These are phyloP conservation scores for Mycogone perniciosa DNA, from an alignment of 2,329 filamentous ascomycete species.

Conservation along the genomic window DNA sequence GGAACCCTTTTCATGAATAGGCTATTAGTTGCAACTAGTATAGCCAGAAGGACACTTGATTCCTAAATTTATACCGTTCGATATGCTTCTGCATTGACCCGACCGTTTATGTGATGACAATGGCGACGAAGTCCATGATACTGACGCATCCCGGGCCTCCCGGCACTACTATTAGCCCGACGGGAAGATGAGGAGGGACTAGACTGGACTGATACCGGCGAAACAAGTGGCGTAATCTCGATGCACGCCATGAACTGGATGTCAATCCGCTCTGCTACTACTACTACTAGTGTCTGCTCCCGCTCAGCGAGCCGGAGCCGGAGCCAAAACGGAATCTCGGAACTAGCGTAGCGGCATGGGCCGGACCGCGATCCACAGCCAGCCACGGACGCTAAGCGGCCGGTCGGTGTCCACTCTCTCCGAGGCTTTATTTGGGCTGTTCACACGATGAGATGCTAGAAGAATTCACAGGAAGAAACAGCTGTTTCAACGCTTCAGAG, in stretches of 20 bases:
- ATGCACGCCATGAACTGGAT: conserved; percentile 25
- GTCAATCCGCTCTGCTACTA: conserved; percentile 26
- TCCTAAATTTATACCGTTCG: too few relatives aligned
- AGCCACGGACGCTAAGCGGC: conserved; percentile 12
- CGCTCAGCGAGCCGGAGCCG: conserved; percentile 21
- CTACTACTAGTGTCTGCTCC: conserved; percentile 5
- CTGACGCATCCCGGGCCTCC: conserved; percentile 16
- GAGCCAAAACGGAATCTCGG: conserved; percentile 16
- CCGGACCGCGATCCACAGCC: conserved; percentile 23
- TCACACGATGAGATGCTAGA: too few relatives aligned
- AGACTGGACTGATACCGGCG: conserved; percentile 28
- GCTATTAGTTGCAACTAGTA: too few relatives aligned
- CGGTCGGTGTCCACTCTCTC: conserved; percentile 12
- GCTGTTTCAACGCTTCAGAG: too few relatives aligned
- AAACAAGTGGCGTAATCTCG: conserved; percentile 20
- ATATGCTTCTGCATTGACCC: too few relatives aligned
- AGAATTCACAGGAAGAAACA: too few relatives aligned
- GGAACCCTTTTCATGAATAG: too few relatives aligned
- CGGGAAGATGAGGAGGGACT: conserved; percentile 38
- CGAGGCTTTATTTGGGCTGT: too few relatives aligned
- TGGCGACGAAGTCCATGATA: conserved; percentile 35
- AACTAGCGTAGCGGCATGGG: conserved; percentile 18
- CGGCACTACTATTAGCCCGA: conserved; percentile 22
- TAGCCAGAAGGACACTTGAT: too few relatives aligned
- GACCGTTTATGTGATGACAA: conserved; percentile 32